phyloP scores from a whole-genome alignment of 2,329 filamentous ascomycete genomes.

The Colletotrichum sojae region DNA sequence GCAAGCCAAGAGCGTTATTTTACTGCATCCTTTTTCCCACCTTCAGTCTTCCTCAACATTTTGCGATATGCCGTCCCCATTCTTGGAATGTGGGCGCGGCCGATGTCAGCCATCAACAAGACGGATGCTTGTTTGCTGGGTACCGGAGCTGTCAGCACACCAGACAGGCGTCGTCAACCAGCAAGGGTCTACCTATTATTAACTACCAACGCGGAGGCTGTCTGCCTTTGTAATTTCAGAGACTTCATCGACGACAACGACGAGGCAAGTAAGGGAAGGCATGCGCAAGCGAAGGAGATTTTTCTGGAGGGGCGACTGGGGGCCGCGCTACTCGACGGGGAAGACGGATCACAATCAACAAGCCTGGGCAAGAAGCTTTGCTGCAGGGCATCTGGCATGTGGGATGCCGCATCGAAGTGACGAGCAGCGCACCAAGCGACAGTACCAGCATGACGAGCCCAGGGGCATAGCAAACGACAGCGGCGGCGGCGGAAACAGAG shows the following conservation, averaged over 20 bases:
- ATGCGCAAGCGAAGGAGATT: conserved; percentile 18
- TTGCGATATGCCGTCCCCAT: conserved; percentile 26
- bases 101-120: conserved; percentile 4
- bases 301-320: not conserved
- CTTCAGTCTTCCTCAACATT: not conserved
- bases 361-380: conserved; percentile 19
- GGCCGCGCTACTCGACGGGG: conserved; percentile 15
- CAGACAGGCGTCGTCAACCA: conserved; percentile 16
- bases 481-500: conserved; percentile 26
- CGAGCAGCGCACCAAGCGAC: not conserved
- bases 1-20: conserved; percentile 11
- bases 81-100: conserved; percentile 28
- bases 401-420: conserved; percentile 14
- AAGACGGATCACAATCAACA: conserved; percentile 29
- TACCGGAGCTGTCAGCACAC: conserved; percentile 11
- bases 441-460: no score
- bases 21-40: not conserved
- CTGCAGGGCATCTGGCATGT: conserved; percentile 5
- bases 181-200: not conserved
- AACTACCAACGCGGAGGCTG: conserved; percentile 1
- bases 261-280: conserved; percentile 7
- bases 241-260: not conserved
- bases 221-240: conserved; percentile 17
- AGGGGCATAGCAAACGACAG: conserved; percentile 39
- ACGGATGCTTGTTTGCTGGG: conserved; percentile 36